Evolutionary conservation across 78 protist genomes (phyloP).

Genomic region (Paratrimastix pyriformis): DNA sequence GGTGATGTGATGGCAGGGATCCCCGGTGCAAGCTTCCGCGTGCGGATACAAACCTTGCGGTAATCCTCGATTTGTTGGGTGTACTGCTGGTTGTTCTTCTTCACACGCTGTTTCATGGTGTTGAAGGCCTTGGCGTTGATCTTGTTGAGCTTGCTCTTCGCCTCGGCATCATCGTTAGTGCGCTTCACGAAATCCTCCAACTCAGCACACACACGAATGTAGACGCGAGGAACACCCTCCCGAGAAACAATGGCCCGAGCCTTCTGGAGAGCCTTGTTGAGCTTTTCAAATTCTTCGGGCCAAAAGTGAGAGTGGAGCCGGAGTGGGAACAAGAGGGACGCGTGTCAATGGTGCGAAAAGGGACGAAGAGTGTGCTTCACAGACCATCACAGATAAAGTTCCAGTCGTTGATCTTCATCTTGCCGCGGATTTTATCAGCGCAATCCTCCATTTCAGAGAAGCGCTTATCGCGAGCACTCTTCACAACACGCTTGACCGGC

Average conservation of each 20-base stretch:
- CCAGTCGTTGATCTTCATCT: constrained; percentile 9
- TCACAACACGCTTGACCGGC: neutral
- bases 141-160: neutral
- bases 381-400: no score
- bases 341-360: no score
- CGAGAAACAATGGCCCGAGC: neutral
- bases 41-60: no score
- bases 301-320: no score
- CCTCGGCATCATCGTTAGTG: neutral
- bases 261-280: neutral
- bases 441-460: neutral
- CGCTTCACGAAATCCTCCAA: neutral
- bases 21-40: no score
- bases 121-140: constrained; percentile 6
- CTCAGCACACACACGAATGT: neutral
- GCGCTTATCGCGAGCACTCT: neutral
- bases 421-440: neutral
- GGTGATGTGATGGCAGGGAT: no score
- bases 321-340: no score
- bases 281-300: neutral
- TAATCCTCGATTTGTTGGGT: no score
- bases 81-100: neutral
- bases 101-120: neutral
- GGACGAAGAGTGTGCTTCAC: no score
- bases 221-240: neutral